phyloP scores from a whole-genome alignment of 2,329 filamentous ascomycete species.

The Ceratocystis smalleyi region DNA sequence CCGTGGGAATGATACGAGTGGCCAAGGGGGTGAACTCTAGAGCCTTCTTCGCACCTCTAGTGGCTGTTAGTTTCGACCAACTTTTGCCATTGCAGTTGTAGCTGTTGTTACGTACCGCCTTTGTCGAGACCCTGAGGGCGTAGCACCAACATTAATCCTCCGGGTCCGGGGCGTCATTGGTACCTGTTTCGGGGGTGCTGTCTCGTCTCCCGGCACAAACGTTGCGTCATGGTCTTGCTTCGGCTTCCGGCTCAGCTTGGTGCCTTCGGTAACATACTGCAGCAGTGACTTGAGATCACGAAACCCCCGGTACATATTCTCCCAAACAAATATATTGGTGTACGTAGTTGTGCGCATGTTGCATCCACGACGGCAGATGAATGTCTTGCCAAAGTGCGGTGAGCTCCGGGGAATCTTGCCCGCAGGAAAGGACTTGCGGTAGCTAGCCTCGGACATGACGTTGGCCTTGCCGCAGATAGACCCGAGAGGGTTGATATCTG shows the following conservation, averaged over 20 bases:
- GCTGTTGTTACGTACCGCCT: slow-evolving; percentile 6
- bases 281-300: slow-evolving; percentile 49
- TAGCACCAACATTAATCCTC: slow-evolving; percentile 9
- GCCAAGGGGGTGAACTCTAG: slow-evolving; percentile 93
- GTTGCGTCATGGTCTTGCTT: slow-evolving; percentile 18
- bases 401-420: slow-evolving; percentile 60
- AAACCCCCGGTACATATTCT: slow-evolving; percentile 59
- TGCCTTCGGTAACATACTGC: slow-evolving; percentile 52
- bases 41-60: slow-evolving; percentile 38
- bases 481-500: slow-evolving; percentile 70
- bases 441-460: slow-evolving; percentile 58
- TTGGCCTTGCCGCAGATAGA: slow-evolving; percentile 83
- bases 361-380: slow-evolving; percentile 77
- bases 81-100: not conserved
- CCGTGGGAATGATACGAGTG: slow-evolving; percentile 65
- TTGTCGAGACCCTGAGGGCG: slow-evolving; percentile 3
- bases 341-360: slow-evolving; percentile 81
- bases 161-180: slow-evolving; percentile 11
- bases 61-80: not conserved
- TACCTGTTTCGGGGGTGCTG: not conserved
- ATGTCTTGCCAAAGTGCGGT: slow-evolving; percentile 67
- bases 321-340: slow-evolving; percentile 84
- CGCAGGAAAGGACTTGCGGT: slow-evolving; percentile 52
- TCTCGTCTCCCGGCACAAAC: not conserved
- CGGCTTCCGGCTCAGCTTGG: slow-evolving; percentile 44